Conservation (phyloP, 1,284 basidiomycete species). For the Cutaneotrichosporon daszewskae region DNA sequence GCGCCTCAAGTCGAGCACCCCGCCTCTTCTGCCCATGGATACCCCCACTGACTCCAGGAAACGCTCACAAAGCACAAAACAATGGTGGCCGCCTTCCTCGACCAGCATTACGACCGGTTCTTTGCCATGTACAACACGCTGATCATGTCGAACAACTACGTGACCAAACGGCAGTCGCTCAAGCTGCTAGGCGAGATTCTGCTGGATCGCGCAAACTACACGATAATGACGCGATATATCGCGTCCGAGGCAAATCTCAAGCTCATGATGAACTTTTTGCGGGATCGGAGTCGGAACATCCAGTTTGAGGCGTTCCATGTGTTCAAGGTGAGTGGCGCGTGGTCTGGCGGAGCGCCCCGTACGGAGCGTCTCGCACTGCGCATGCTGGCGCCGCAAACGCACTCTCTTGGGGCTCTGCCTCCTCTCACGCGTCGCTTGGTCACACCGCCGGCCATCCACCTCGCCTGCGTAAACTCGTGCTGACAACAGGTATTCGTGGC, state of each 20-base stretch:
- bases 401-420: too few species aligned
- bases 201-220: constrained; percentile 94
- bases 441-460: not conserved
- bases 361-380: too few species aligned
- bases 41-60: constrained; percentile 53
- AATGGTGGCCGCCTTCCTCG: constrained; percentile 93
- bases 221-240: constrained; percentile 98
- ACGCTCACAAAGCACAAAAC: constrained; percentile 91
- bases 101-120: constrained; percentile 96
- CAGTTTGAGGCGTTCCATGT: constrained; percentile 99
- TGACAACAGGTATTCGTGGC: constrained; percentile 82
- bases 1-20: too few species aligned
- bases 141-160: constrained; percentile 90
- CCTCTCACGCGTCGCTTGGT: too few species aligned
- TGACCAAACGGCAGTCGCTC: constrained; percentile 98
- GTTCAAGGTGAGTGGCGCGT: constrained; percentile 72
- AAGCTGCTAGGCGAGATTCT: constrained; percentile 97
- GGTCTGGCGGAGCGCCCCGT: not conserved
- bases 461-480: not conserved
- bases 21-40: too few species aligned
- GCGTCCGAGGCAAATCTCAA: constrained; percentile 84
- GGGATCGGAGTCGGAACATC: constrained; percentile 97
- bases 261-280: constrained; percentile 99
- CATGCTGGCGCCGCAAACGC: too few species aligned
- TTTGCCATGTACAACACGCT: constrained; percentile 90